Conservation (phyloP, 2,329 filamentous ascomycete genomes). For the Ceratocystis harringtonii region DNA sequence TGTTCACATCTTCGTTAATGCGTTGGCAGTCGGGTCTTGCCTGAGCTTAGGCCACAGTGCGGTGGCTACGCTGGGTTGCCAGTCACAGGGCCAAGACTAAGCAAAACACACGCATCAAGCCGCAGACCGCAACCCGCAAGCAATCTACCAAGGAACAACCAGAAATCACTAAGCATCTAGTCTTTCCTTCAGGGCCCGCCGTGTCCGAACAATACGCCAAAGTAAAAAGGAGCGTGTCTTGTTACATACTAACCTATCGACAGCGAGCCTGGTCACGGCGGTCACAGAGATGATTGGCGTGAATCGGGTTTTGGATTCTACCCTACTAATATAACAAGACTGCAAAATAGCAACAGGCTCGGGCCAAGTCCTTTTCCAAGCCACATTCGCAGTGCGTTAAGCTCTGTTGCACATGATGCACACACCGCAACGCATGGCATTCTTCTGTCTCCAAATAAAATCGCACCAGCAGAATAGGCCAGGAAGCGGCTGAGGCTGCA, state of each 20-base stretch:
- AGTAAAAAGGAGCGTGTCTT: too few species aligned
- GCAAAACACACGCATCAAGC: not conserved
- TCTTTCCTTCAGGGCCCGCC: too few species aligned
- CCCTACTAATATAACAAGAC: too few species aligned
- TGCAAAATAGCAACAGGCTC: not conserved
- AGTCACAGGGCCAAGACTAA: not conserved
- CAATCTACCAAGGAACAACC: too few species aligned
- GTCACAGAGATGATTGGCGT: too few species aligned
- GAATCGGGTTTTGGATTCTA: too few species aligned
- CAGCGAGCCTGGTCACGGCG: too few species aligned
- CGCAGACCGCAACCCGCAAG: too few species aligned
- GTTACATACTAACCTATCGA: too few species aligned
- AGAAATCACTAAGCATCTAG: too few species aligned
- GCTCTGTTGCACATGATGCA: not conserved
- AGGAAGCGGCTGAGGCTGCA: not conserved
- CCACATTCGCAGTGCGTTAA: not conserved
- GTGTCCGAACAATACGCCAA: too few species aligned
- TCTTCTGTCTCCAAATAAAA: not conserved
- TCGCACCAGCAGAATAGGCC: not conserved
- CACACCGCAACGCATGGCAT: not conserved
- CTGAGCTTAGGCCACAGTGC: not conserved
- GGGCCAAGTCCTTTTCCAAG: not conserved
- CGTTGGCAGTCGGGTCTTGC: not conserved
- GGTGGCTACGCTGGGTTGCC: not conserved
- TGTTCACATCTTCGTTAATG: not conserved